Conservation (phyloP, 495 filamentous ascomycete genomes). For the Hypoxylon fuscum region DNA sequence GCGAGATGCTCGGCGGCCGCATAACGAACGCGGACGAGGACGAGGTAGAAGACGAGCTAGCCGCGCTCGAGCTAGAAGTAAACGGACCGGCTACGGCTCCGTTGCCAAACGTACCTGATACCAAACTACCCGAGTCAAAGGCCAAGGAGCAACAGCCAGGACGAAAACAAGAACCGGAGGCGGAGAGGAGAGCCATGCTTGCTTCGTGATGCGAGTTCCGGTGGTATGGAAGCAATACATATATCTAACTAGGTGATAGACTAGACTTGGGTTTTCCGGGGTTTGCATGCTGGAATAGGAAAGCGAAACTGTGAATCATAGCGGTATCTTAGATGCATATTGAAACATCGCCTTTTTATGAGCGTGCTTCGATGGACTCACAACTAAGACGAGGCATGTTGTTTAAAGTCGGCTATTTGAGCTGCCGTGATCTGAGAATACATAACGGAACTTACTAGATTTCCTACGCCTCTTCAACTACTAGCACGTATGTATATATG, state of each 20-base stretch:
- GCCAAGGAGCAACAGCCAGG: slow-evolving; percentile 42
- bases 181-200: slow-evolving; percentile 56
- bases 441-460: slow-evolving; percentile 1
- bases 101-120: slow-evolving; percentile 70
- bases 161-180: slow-evolving; percentile 33
- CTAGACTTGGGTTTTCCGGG: background rate
- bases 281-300: background rate
- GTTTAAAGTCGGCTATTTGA: slow-evolving; percentile 2
- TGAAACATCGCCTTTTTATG: background rate
- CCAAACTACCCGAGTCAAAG: slow-evolving; percentile 46
- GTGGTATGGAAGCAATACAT: too few species aligned
- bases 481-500: too few species aligned
- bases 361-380: background rate
- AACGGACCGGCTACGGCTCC: slow-evolving; percentile 47
- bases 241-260: background rate
- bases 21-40: slow-evolving; percentile 96
- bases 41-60: slow-evolving; percentile 95
- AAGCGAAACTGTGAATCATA: background rate
- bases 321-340: background rate
- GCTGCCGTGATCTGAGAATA: slow-evolving; percentile 11
- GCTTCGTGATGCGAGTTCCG: slow-evolving; percentile 49
- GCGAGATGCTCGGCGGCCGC: slow-evolving; percentile 84
- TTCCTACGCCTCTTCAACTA: too few species aligned
- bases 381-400: too few species aligned
- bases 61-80: slow-evolving; percentile 76